Conservation (phyloP, 1,284 basidiomycete species). For the Fomitopsis pinicola region DNA sequence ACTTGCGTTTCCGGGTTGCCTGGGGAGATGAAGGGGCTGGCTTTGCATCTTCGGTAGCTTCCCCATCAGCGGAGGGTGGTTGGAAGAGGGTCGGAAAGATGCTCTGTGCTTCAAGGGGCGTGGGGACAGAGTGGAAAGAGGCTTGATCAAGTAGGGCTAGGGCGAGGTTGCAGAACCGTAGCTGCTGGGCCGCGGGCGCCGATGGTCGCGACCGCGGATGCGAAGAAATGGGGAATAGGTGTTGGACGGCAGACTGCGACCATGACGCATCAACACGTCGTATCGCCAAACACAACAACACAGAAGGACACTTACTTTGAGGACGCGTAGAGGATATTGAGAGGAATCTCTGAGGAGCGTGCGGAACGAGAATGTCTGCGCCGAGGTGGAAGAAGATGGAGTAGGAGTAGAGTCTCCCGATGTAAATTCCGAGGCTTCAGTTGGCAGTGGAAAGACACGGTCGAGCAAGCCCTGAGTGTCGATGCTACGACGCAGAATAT, state of each 20-base stretch:
- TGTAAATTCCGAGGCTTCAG: conserved; percentile 32
- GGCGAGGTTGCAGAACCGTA: conserved; percentile 69
- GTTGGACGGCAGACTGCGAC: conserved; percentile 54
- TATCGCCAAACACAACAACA: neutral
- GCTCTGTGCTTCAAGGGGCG: conserved; percentile 42
- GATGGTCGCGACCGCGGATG: conserved; percentile 59
- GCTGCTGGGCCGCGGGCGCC: conserved; percentile 60
- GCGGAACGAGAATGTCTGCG: conserved; percentile 53
- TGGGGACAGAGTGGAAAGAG: conserved; percentile 42
- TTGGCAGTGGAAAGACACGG: conserved; percentile 62
- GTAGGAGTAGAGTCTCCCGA: conserved; percentile 22
- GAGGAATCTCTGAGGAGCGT: conserved; percentile 53
- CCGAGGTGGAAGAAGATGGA: conserved; percentile 15
- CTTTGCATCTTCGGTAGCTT: conserved; percentile 17
- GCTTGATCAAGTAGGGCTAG: conserved; percentile 67
- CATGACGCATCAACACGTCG: conserved; percentile 7
- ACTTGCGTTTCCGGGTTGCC: conserved; percentile 39
- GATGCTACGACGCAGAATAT: conserved; percentile 35
- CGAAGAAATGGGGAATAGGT: conserved; percentile 63
- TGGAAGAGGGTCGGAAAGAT: conserved; percentile 33
- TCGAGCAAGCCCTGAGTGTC: conserved; percentile 76
- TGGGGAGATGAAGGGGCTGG: conserved; percentile 18
- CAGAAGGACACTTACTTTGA: conserved; percentile 38
- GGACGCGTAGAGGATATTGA: conserved; percentile 46
- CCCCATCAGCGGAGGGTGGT: conserved; percentile 19